Evolutionary conservation across 176 grass and related monocot genomes (phyloP).

Genomic region (Phoenix dactylifera): DNA sequence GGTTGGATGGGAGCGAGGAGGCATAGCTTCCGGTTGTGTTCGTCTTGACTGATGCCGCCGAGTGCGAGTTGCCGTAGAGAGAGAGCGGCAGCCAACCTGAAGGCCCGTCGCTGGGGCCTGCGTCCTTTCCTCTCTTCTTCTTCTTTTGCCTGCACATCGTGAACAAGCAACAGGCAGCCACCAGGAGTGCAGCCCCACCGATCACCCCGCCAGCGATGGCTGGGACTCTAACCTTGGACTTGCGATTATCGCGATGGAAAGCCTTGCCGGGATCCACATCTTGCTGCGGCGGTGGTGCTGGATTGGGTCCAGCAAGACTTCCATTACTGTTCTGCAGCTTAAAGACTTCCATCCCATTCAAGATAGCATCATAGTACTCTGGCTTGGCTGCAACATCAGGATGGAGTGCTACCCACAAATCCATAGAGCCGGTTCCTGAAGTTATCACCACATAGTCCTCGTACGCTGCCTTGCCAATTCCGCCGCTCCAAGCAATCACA

Average conservation of each 20-base stretch:
- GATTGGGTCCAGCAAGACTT: constrained; percentile 49
- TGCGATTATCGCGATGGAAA: background rate
- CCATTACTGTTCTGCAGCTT: constrained; percentile 12
- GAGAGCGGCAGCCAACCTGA: constrained; percentile 26
- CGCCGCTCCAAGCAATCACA: constrained; percentile 33
- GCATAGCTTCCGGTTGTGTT: constrained; percentile 26
- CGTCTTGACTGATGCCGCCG: constrained; percentile 18
- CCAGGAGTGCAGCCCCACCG: constrained; percentile 10
- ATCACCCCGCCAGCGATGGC: constrained; percentile 26
- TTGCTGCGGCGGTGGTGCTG: background rate
- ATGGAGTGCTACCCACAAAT: constrained; percentile 68
- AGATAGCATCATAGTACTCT: constrained; percentile 62
- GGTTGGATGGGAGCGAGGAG: constrained; percentile 34
- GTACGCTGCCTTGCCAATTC: constrained; percentile 36
- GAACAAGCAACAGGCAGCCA: constrained; percentile 16
- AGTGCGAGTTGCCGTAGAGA: constrained; percentile 20
- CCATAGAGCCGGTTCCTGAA: constrained; percentile 17
- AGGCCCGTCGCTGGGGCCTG: constrained; percentile 7
- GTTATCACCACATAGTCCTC: constrained; percentile 29
- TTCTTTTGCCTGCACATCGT: constrained; percentile 34
- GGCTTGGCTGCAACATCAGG: constrained; percentile 27
- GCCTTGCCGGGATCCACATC: background rate
- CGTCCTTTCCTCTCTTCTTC: constrained; percentile 34
- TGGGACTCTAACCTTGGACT: background rate
- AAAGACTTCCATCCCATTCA: constrained; percentile 78